Conservation (phyloP, 495 filamentous ascomycete species). For the Pseudevernia furfuracea region DNA sequence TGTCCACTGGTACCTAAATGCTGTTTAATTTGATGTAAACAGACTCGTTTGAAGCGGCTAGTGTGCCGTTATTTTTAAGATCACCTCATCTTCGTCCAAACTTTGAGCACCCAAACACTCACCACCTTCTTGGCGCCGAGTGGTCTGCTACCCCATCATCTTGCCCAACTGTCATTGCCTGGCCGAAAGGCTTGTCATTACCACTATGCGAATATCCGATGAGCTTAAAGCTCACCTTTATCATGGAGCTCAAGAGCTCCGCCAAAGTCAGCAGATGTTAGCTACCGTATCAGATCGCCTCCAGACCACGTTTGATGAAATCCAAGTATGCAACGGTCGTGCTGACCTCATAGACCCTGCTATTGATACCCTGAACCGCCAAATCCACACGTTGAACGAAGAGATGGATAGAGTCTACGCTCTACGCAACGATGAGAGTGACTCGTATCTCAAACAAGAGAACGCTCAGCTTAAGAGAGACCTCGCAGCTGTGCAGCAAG, state of each 20-base stretch:
- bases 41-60: not conserved
- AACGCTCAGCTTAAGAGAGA: not conserved
- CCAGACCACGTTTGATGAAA: not conserved
- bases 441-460: not conserved
- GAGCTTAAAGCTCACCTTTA: not conserved
- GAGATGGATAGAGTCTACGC: not conserved
- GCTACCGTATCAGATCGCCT: not conserved
- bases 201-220: not conserved
- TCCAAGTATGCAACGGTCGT: not conserved
- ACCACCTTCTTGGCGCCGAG: slow-evolving; percentile 1
- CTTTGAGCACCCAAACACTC: not conserved
- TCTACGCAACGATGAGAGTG: not conserved
- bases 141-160: not conserved
- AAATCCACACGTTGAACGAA: not conserved
- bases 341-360: not conserved
- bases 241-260: not conserved
- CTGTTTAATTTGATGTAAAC: not conserved
- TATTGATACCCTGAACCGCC: not conserved
- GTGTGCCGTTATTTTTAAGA: not conserved
- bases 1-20: not conserved
- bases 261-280: not conserved
- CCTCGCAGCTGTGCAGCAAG: not conserved
- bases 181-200: not conserved
- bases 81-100: not conserved
- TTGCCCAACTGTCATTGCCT: not conserved